phyloP scores from a whole-genome alignment of 2,329 filamentous ascomycete species.

The Juglanconis juglandina region DNA sequence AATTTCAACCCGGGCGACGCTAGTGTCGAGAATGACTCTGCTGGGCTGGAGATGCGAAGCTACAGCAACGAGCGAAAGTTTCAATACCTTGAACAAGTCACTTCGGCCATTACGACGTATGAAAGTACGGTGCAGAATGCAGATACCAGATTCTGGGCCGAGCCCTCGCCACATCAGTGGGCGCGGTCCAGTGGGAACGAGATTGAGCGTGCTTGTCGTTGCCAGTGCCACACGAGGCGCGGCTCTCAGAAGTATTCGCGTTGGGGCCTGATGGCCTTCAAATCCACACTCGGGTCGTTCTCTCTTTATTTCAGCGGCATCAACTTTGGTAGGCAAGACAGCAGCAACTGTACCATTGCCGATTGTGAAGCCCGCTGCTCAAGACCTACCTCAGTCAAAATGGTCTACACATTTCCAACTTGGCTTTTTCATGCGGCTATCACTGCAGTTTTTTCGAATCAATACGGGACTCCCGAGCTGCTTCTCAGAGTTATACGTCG shows the following conservation, averaged over 20 bases:
- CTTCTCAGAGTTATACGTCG: neutral
- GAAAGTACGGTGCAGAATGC: neutral
- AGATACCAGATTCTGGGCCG: neutral
- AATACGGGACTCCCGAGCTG: neutral
- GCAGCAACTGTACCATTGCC: neutral
- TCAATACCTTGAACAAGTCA: neutral
- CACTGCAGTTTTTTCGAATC: neutral
- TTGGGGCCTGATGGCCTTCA: neutral
- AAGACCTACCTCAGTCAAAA: neutral
- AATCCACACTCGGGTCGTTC: neutral
- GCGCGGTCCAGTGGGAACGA: neutral
- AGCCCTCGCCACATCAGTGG: neutral
- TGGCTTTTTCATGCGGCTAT: neutral
- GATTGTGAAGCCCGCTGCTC: neutral
- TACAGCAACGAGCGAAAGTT: neutral
- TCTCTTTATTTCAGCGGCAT: neutral
- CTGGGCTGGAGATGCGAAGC: neutral
- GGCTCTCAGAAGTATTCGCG: neutral
- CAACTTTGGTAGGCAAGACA: neutral
- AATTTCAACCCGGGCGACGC: neutral
- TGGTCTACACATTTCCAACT: neutral
- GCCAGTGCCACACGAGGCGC: neutral
- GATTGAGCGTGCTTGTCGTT: neutral
- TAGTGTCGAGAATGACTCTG: neutral
- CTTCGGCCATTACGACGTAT: neutral